phyloP scores from a whole-genome alignment of 106 monocot genomes.

The Dendrobium chrysotoxum region DNA sequence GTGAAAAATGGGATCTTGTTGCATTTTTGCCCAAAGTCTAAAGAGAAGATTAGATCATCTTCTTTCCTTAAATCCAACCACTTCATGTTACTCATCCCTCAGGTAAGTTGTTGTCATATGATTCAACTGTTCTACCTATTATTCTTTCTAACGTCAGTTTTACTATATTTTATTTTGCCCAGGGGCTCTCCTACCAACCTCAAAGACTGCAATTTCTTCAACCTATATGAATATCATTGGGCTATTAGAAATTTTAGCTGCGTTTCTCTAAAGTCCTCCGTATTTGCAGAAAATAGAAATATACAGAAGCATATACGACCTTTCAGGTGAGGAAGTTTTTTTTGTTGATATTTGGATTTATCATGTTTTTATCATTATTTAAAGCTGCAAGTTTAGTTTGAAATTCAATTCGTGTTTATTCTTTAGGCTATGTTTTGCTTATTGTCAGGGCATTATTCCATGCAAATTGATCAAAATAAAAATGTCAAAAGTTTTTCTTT shows the following conservation, averaged over 20 bases:
- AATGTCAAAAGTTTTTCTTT: background rate
- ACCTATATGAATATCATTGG: background rate
- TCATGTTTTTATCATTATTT: background rate
- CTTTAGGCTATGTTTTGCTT: background rate
- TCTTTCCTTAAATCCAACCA: background rate
- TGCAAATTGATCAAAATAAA: background rate
- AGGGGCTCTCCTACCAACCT: background rate
- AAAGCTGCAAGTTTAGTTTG: background rate
- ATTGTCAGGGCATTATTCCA: background rate
- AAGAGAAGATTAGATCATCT: background rate
- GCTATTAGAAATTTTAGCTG: background rate
- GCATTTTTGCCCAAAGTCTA: background rate
- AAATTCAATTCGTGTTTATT: background rate
- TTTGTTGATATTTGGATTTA: background rate
- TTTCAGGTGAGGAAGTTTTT: background rate
- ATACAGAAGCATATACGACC: background rate
- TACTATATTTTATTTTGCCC: background rate
- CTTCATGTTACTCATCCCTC: background rate
- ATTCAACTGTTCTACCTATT: slow-evolving; percentile 2
- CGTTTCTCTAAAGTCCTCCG: background rate
- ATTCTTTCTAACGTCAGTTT: background rate
- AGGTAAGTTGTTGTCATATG: slow-evolving; percentile 2
- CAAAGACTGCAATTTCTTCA: background rate
- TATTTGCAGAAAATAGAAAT: slow-evolving; percentile 4
- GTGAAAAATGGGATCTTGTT: slow-evolving; percentile 1